phyloP scores from a whole-genome alignment of 2,329 filamentous ascomycete species.

The Exophiala alcalophila region DNA sequence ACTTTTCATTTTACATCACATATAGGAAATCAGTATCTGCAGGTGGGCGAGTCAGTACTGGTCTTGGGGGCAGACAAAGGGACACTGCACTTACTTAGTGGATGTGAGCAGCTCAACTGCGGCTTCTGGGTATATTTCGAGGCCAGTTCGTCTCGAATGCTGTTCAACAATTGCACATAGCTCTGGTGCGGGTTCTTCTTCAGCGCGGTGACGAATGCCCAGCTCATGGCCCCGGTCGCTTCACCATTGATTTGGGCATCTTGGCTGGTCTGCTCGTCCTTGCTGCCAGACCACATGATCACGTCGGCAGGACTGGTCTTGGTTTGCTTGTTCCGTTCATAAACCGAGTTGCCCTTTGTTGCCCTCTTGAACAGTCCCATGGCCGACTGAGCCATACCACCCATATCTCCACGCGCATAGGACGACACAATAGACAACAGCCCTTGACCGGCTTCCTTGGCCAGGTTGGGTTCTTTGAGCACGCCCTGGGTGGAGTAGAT shows the following conservation, averaged over 20 bases:
- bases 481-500: conserved; percentile 65
- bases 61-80: conserved; percentile 27
- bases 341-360: conserved; percentile 71
- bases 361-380: conserved; percentile 86
- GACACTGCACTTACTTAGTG: conserved; percentile 66
- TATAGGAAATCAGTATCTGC: conserved; percentile 64
- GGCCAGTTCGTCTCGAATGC: conserved; percentile 82
- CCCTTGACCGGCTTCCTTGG: conserved; percentile 65
- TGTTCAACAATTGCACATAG: conserved; percentile 94
- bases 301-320: conserved; percentile 95
- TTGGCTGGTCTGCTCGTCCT: conserved; percentile 91
- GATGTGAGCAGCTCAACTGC: conserved; percentile 93
- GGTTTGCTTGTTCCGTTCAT: conserved; percentile 77
- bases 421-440: conserved; percentile 66
- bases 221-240: conserved; percentile 97
- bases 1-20: conserved; percentile 58
- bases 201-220: conserved; percentile 87
- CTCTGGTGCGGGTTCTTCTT: conserved; percentile 93
- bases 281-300: conserved; percentile 96
- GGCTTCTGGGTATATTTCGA: conserved; percentile 92
- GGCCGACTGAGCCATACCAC: conserved; percentile 75
- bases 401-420: conserved; percentile 80
- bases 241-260: conserved; percentile 84
- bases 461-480: conserved; percentile 67
- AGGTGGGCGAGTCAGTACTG: conserved; percentile 27